Evolutionary conservation across 1,139 yeast genomes (phyloP), one percentile per base, ranked within the genome.

Genomic region (Taphrina communis): DNA sequence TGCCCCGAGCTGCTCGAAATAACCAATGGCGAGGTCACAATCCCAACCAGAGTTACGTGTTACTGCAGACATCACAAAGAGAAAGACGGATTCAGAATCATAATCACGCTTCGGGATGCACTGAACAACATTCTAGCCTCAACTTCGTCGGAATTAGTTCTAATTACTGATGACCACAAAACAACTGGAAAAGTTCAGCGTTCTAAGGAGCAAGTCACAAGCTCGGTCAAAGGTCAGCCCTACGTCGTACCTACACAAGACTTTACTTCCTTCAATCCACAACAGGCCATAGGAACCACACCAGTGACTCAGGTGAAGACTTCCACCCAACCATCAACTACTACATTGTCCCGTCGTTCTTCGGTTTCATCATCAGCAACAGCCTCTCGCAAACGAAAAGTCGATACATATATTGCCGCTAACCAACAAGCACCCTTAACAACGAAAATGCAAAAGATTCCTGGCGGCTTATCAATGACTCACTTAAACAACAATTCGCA

Each of bases 61-160:
- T 94, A 94, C 78, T 93, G 97, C 79, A 86, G 98, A 74, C 99
- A 94, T 78, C 98, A 94, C 78, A 86, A 86, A 73, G 97, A 93
- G 72, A 81, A 87, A 39, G 85, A 84, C 66, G 98, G 98, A 0
- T 94, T 92, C 80, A 79, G 59, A 17, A 66, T 62, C 52, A 83
- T 84, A 74, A 81, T 93, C 51, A 80, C 92, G 58, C 86, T 92
- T 73, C 86, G 91, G 72, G 86, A 93, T 77, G 76, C 81, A 69
- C 76, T 80, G 11, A 89, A 87, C 52, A 80, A 82, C 38, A 82
- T 91, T 6, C 83, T 93, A 35, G 97, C 94, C 12, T 88, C 88
- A 75, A 86, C 87, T 51, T 78, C 88, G 8, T 85, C 96, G 0
- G 81, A 87, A 7, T 86, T 92, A 1, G 90, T 94, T 41, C 87